phyloP scores from a whole-genome alignment of 2,329 filamentous ascomycete species.

The Bipolaris oryzae region DNA sequence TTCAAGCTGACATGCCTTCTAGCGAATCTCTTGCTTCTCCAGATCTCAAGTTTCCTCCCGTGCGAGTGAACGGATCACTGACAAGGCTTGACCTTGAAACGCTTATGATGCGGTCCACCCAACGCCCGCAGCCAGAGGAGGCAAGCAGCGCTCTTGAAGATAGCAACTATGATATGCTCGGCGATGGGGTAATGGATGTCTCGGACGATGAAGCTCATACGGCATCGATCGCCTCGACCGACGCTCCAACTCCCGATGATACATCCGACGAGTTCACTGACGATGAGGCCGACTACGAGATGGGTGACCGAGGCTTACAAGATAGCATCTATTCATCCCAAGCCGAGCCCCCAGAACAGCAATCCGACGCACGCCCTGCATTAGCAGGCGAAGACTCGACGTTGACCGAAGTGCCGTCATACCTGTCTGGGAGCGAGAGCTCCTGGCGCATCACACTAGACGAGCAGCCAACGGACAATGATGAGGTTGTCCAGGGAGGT shows the following conservation, averaged over 20 bases:
- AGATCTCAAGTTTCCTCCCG: constrained; percentile 41
- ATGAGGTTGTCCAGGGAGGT: constrained; percentile 23
- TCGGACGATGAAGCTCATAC: constrained; percentile 49
- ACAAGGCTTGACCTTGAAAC: constrained; percentile 42
- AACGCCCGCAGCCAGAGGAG: constrained; percentile 34
- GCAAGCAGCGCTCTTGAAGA: constrained; percentile 41
- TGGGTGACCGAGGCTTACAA: constrained; percentile 25
- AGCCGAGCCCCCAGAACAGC: constrained; percentile 19
- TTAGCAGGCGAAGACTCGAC: constrained; percentile 37
- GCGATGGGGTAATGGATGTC: constrained; percentile 36
- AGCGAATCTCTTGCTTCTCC: constrained; percentile 34
- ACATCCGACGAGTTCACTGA: constrained; percentile 39
- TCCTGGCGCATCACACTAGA: constrained; percentile 32
- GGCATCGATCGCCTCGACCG: constrained; percentile 45
- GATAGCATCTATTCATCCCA: constrained; percentile 30
- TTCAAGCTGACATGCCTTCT: constrained; percentile 39
- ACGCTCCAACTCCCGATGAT: constrained; percentile 43
- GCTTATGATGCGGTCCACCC: constrained; percentile 45
- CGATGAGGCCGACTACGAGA: constrained; percentile 39
- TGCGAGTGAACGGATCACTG: constrained; percentile 39
- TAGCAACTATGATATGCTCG: constrained; percentile 45
- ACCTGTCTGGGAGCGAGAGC: constrained; percentile 30
- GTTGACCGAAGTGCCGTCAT: constrained; percentile 36
- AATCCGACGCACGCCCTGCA: constrained; percentile 23
- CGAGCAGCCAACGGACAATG: constrained; percentile 24